phyloP scores from a whole-genome alignment of 495 filamentous ascomycete species.

The Penicillium paxilli region DNA sequence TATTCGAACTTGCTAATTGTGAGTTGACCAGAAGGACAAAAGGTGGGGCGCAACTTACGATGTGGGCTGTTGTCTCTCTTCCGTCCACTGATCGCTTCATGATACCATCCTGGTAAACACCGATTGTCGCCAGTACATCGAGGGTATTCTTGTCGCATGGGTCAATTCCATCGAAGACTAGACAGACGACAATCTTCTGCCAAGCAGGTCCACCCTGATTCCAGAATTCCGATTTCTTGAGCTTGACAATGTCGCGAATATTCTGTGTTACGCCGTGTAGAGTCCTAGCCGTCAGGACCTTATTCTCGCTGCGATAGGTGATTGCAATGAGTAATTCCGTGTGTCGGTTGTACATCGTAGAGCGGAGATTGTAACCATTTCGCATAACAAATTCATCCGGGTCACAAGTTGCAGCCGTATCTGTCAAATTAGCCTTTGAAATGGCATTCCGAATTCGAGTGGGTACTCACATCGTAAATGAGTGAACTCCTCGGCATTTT shows the following conservation, averaged over 20 bases:
- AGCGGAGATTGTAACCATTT: conserved; percentile 98
- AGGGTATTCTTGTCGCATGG: conserved; percentile 94
- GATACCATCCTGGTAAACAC: conserved; percentile 94
- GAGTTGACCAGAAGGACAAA: neutral
- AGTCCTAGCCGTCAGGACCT: conserved; percentile 85
- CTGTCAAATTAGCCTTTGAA: conserved; percentile 31
- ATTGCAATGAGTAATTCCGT: conserved; percentile 96
- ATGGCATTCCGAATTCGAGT: neutral
- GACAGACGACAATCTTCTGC: conserved; percentile 97
- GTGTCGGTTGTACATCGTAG: conserved; percentile 97
- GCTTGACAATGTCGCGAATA: conserved; percentile 92
- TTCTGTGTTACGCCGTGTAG: conserved; percentile 98
- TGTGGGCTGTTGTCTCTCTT: conserved; percentile 91
- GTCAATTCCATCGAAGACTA: conserved; percentile 97
- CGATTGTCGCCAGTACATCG: conserved; percentile 91
- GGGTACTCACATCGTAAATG: conserved; percentile 79
- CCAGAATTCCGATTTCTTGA: conserved; percentile 99
- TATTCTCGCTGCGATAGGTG: conserved; percentile 99
- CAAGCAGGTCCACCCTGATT: conserved; percentile 96
- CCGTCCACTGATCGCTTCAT: conserved; percentile 98
- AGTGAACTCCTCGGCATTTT: conserved; percentile 84
- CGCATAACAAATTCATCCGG: conserved; percentile 97
- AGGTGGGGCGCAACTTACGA: conserved; percentile 47
- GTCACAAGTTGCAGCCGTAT: conserved; percentile 97
- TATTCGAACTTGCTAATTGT: conserved; percentile 16